Base-by-base conservation (phyloP, 78 protist genomes). In the Dictyostelium capitatum region DNA sequence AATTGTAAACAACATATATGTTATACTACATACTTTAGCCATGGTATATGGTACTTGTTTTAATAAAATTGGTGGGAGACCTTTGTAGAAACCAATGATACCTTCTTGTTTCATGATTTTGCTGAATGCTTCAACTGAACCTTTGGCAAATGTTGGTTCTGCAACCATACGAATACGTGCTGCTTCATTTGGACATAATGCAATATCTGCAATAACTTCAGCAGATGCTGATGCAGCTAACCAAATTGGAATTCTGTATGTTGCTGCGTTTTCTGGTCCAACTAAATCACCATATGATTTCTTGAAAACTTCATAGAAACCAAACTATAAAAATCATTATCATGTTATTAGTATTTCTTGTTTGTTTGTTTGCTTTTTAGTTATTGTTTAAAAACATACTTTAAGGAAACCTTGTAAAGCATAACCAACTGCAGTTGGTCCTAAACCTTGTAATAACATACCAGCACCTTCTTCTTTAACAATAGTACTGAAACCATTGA, bases 231-330 rank as follows among this genome's bases (percentile, higher is more conserved):
- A 91, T 48, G 95, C 97, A 46, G 97, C 97, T 64, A 79, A 80
- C 95, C 91, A 97, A 72, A 97, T 64, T 67, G 89, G 80, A 20
- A 81, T 84, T 28, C 89, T 41, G 97, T 81, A 96, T 84, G 81
- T n/a, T 67, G n/a, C 59, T 50, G 98, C 91, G 79, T 90, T 91
- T 89, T 97, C 98, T 82, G 95, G 92, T 62, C 98, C 98, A 54
- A 80, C 91, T 6, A 50, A 9, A 57, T 95, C 92, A 92, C 81
- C 80, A 95, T 95, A 97, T 23, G 74, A 59, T 90, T 95, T 84
- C 89, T 97, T 97, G 97, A 97, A 97, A 54, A 94, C 37, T 92
- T 97, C 98, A 93, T 97, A 96, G 96, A 95, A 91, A 82, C 98
- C 98, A 78, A 93, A 97, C 56, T 51, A 51, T 14, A 51, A 51